Evolutionary conservation across 139 green algal species (phyloP), one percentile per base, ranked within the genome.

Genomic region (Volvox africanus): DNA sequence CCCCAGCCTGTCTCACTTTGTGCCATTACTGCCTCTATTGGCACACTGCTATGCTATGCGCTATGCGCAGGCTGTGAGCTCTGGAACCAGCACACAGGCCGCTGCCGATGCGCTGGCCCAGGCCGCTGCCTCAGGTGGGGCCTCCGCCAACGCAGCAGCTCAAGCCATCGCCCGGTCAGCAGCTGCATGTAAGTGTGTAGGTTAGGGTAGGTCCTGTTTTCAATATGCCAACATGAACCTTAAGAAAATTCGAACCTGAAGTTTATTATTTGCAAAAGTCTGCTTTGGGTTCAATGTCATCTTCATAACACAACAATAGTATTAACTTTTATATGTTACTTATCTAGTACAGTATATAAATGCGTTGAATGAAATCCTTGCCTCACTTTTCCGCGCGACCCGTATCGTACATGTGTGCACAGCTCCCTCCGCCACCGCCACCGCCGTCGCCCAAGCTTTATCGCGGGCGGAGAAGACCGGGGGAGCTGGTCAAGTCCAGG

Each of bases 121-220:
- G 37, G 28, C 84, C 26, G 84, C 69, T 26, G n/a, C 69, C 69
- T 28, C 26, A 12, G 84, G 84, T 50, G 84, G 84, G n/a, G 37
- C 69, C 84, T 75, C 69, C 26, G 24, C 69, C 69, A 89, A 19
- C 69, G 84, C 84, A 17, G 88, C 80, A 1, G 44, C 65, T 68
- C 67, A 87, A 1, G 86, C 91, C 65, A 88, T 91, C 11, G 84
- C 90, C 36, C 26, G 82, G 61, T 73, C 89, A 12, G n/a, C 61
- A 2, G n/a, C 82, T 9, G 24, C 50, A 14, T 77, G 90, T 80
- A 33, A 76, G 82, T 79, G n/a, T n/a, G n/a, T n/a, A n/a, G n/a
- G n/a, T n/a, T n/a, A n/a, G n/a, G n/a, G n/a, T n/a, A n/a, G n/a
- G n/a, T n/a, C n/a, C n/a, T n/a, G n/a, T n/a, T n/a, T n/a, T n/a